These are phyloP conservation scores for Talaromyces albobiverticillius DNA, from an alignment of 2,329 filamentous ascomycete genomes.

Conservation along the genomic window DNA sequence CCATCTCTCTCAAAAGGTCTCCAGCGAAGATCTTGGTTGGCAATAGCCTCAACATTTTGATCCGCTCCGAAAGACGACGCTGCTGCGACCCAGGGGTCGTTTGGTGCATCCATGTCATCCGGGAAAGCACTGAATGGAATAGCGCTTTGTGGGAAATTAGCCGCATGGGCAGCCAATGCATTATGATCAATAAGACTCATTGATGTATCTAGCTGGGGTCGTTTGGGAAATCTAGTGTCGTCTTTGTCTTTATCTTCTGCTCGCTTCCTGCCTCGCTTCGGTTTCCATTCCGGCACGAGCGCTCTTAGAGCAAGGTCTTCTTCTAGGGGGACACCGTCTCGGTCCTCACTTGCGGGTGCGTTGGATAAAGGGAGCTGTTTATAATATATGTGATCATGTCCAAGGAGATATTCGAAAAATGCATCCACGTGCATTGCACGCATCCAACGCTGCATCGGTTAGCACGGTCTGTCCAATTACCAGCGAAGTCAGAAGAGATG, in stretches of 20 bases:
- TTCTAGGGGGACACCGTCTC: slow-evolving; percentile 79
- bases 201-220: slow-evolving; percentile 60
- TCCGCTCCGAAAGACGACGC: slow-evolving; percentile 43
- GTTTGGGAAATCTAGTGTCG: slow-evolving; percentile 55
- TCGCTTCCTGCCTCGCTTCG: slow-evolving; percentile 61
- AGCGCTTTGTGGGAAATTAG: slow-evolving; percentile 50
- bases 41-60: slow-evolving; percentile 26
- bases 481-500: not conserved
- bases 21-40: slow-evolving; percentile 40
- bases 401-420: slow-evolving; percentile 86
- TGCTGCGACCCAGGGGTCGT: slow-evolving; percentile 37
- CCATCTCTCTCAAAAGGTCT: slow-evolving; percentile 54
- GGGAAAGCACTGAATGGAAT: slow-evolving; percentile 54
- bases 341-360: slow-evolving; percentile 62
- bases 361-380: slow-evolving; percentile 65
- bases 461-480: slow-evolving; percentile 4
- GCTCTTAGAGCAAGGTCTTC: slow-evolving; percentile 87
- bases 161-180: slow-evolving; percentile 41
- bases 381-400: slow-evolving; percentile 76
- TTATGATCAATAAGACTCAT: slow-evolving; percentile 45
- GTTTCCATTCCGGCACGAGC: slow-evolving; percentile 70
- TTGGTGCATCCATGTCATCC: slow-evolving; percentile 48
- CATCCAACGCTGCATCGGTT: slow-evolving; percentile 76
- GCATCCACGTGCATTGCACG: slow-evolving; percentile 92
- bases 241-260: slow-evolving; percentile 60